Percentiles rank a stretch among this genome's conserved stretches.
These are phyloP conservation scores for Cyberlindnera americana DNA, from an alignment of 805 yeast species.

Conservation along the genomic window DNA sequence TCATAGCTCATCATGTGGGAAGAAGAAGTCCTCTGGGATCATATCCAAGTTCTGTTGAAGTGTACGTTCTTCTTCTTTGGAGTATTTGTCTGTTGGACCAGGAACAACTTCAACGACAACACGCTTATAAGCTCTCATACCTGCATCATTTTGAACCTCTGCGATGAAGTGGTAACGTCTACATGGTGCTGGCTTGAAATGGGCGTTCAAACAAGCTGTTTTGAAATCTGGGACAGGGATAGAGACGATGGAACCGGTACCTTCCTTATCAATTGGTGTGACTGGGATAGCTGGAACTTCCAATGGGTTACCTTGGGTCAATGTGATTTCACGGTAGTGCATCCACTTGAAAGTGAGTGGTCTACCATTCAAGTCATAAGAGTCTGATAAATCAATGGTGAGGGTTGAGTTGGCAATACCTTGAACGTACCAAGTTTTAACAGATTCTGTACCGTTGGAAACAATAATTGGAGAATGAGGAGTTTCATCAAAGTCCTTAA, in stretches of 20 bases:
- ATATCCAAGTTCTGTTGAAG: not conserved
- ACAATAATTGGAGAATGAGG: slow-evolving; percentile 28
- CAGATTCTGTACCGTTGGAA: slow-evolving; percentile 22
- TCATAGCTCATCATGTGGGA: not conserved
- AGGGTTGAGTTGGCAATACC: slow-evolving; percentile 10
- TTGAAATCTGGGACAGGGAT: slow-evolving; percentile 17
- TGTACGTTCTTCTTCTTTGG: not conserved
- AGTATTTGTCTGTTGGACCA: not conserved
- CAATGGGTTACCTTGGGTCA: slow-evolving; percentile 12
- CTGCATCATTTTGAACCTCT: slow-evolving; percentile 16
- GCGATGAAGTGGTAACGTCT: slow-evolving; percentile 25
- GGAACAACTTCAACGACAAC: not conserved
- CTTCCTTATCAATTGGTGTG: slow-evolving; percentile 7
- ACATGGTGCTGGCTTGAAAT: slow-evolving; percentile 12
- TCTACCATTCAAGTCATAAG: slow-evolving; percentile 11
- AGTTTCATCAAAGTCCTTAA: slow-evolving; percentile 23
- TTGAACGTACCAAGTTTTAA: slow-evolving; percentile 19
- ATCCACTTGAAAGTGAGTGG: slow-evolving; percentile 22
- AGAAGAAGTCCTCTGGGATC: not conserved
- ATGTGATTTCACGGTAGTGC: slow-evolving; percentile 25
- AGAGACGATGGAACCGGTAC: slow-evolving; percentile 14
- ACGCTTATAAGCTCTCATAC: not conserved
- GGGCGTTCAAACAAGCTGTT: slow-evolving; percentile 11
- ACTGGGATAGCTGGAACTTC: slow-evolving; percentile 22
- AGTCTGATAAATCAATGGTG: slow-evolving; percentile 4